Evolutionary conservation across 2,329 filamentous ascomycete genomes (phyloP).

Genomic region (Sporothrix dimorphospora): DNA sequence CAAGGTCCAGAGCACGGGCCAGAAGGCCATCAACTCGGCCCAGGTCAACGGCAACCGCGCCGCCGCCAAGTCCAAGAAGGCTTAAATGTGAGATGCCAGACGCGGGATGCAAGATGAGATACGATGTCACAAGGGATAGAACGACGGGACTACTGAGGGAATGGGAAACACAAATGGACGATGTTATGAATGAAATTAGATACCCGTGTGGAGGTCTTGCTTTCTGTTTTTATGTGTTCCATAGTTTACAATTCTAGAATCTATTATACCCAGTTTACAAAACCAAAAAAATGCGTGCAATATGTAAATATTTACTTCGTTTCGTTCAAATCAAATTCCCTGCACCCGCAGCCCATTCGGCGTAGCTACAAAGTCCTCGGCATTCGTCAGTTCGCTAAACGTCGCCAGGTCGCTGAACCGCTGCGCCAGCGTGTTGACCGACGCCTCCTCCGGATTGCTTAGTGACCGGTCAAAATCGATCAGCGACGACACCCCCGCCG

Average conservation of each 20-base stretch:
- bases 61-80: constrained; percentile 9
- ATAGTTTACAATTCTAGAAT: constrained; percentile 5
- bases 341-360: neutral
- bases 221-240: neutral
- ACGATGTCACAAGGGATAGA: neutral
- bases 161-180: neutral
- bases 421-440: constrained; percentile 20
- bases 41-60: neutral
- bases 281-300: neutral
- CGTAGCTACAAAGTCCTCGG: neutral
- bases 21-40: neutral
- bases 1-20: neutral
- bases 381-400: neutral
- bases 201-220: neutral
- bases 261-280: neutral
- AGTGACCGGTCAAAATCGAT: constrained; percentile 29
- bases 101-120: neutral
- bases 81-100: neutral
- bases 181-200: neutral
- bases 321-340: neutral
- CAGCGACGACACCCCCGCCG: neutral
- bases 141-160: neutral
- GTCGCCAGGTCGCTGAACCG: constrained; percentile 23
- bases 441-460: constrained; percentile 28
- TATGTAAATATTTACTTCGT: neutral